Evolutionary conservation across 2,329 filamentous ascomycete species (phyloP).

Genomic region (Whalleya microplaca): DNA sequence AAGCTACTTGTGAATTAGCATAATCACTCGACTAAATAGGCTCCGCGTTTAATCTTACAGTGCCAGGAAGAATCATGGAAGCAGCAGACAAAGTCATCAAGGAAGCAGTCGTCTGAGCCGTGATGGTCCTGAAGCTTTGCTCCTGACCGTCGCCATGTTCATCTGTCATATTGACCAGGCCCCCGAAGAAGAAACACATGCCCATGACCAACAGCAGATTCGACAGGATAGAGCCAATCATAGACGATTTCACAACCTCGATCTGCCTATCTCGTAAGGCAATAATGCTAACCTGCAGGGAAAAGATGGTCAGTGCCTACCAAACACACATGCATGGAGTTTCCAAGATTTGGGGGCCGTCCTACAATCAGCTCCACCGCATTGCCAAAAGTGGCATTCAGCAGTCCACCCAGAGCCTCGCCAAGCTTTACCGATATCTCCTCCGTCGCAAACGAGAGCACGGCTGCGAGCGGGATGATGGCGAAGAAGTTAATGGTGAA

Average conservation of each 20-base stretch:
- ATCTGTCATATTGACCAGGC: slow-evolving; percentile 64
- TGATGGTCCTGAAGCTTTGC: slow-evolving; percentile 75
- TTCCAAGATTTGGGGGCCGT: slow-evolving; percentile 18
- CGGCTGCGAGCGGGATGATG: slow-evolving; percentile 74
- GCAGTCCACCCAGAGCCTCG: slow-evolving; percentile 72
- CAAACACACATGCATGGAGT: slow-evolving; percentile 8
- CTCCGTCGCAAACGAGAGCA: slow-evolving; percentile 78
- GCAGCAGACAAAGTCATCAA: slow-evolving; percentile 77
- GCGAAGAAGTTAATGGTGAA: slow-evolving; percentile 82
- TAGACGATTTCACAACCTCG: slow-evolving; percentile 94
- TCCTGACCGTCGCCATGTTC: slow-evolving; percentile 62
- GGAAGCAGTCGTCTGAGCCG: slow-evolving; percentile 76
- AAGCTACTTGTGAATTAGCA: slow-evolving; percentile 49
- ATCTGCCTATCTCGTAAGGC: slow-evolving; percentile 85
- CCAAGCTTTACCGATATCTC: slow-evolving; percentile 74
- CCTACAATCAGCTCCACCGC: slow-evolving; percentile 77
- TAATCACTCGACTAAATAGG: not conserved
- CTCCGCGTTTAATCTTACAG: slow-evolving; percentile 45
- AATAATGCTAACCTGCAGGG: slow-evolving; percentile 80
- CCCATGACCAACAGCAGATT: slow-evolving; percentile 88
- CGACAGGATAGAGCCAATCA: slow-evolving; percentile 94
- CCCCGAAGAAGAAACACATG: slow-evolving; percentile 79
- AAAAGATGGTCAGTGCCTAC: slow-evolving; percentile 24
- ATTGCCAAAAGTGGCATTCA: slow-evolving; percentile 80
- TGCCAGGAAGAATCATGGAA: slow-evolving; percentile 78